These are phyloP conservation scores for Prunus persica DNA, from an alignment of 306 rosid genomes.

Conservation along the genomic window DNA sequence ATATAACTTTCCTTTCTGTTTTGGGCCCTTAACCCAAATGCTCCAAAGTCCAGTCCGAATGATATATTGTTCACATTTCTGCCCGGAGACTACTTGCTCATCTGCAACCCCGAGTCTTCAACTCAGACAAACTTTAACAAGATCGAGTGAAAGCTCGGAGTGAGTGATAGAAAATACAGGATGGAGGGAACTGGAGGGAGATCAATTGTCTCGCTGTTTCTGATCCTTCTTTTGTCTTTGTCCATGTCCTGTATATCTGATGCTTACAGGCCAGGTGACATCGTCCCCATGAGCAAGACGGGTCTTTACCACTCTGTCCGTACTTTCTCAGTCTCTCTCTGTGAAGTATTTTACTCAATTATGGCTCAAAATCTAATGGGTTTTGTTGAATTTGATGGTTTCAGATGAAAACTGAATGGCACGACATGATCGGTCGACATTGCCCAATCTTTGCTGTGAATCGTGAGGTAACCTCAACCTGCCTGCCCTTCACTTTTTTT, in stretches of 20 bases:
- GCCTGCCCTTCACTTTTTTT: constrained; percentile 13
- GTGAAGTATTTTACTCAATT: background rate
- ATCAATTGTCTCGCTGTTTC: constrained; percentile 14
- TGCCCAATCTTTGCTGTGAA: constrained; percentile 87
- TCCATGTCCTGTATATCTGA: constrained; percentile 15
- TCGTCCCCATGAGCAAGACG: constrained; percentile 94
- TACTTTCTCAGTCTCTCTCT: constrained; percentile 17
- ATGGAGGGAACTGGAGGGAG: constrained; percentile 34
- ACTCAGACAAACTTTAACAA: background rate
- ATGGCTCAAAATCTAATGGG: constrained; percentile 8
- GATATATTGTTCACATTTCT: background rate
- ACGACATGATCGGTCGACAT: constrained; percentile 85
- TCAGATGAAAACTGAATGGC: constrained; percentile 92
- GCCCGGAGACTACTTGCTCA: background rate
- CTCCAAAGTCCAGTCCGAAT: background rate
- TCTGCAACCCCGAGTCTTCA: background rate
- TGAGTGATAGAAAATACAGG: constrained; percentile 9
- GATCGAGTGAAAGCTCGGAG: background rate
- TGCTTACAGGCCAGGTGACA: constrained; percentile 83
- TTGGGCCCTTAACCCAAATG: background rate
- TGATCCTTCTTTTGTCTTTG: constrained; percentile 26
- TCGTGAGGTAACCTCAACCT: constrained; percentile 67
- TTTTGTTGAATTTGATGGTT: background rate
- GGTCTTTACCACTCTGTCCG: constrained; percentile 95
- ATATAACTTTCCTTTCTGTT: background rate